phyloP scores from a whole-genome alignment of 352 stramenopile genomes.

The Globisporangium solare region DNA sequence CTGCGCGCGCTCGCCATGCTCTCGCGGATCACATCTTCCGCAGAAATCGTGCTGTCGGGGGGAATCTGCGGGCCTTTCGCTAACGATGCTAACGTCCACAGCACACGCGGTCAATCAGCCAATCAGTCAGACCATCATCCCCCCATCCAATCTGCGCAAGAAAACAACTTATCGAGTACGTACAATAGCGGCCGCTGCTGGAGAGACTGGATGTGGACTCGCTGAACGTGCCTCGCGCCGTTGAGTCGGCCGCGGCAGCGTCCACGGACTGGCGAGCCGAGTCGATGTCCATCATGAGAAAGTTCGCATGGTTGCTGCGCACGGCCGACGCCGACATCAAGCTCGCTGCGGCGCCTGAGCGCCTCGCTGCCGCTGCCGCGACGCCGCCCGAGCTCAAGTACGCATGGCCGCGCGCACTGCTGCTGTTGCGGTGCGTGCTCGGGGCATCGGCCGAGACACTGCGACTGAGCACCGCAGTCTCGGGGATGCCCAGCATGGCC shows the following conservation, averaged over 20 bases:
- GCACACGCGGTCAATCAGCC: conserved; percentile 5
- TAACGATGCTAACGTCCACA: conserved; percentile 30
- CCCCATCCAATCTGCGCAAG: background rate
- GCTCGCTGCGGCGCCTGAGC: conserved; percentile 6
- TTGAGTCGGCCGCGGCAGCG: conserved; percentile 25
- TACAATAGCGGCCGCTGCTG: conserved; percentile 44
- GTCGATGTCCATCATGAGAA: conserved; percentile 56
- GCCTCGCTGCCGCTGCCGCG: conserved; percentile 18
- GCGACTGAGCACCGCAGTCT: conserved; percentile 26
- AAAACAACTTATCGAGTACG: conserved; percentile 1
- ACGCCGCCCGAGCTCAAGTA: conserved; percentile 15
- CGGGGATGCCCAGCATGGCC: conserved; percentile 17
- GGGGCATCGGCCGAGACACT: conserved; percentile 29
- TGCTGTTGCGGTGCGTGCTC: conserved; percentile 22
- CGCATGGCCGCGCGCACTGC: conserved; percentile 27
- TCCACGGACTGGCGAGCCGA: conserved; percentile 34
- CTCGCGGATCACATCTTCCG: conserved; percentile 84
- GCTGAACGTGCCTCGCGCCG: conserved; percentile 41
- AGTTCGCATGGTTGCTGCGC: conserved; percentile 21
- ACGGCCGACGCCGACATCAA: background rate
- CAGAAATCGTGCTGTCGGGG: conserved; percentile 77
- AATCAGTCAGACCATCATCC: background rate
- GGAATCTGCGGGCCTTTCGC: conserved; percentile 66
- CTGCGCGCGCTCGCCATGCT: conserved; percentile 74
- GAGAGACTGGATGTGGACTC: conserved; percentile 21